Conservation (phyloP, 2,329 filamentous ascomycete species). For the Arthrobotrys sphaeroides region DNA sequence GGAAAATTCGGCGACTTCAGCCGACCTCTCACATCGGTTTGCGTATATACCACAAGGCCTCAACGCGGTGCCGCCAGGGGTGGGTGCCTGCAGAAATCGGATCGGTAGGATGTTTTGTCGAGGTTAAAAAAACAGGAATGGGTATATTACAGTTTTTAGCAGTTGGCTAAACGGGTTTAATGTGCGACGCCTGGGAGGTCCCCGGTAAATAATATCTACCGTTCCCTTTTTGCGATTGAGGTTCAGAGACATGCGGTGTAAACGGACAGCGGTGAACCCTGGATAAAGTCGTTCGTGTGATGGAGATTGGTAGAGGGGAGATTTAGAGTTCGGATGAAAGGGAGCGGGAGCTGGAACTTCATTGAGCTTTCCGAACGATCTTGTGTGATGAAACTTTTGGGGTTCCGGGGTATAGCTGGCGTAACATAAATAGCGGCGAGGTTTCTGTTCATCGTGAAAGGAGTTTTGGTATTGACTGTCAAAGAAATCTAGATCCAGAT, state of each 20-base stretch:
- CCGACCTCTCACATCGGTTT: background rate
- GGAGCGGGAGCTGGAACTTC: too few relatives aligned
- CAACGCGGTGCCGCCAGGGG: background rate
- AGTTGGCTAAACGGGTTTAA: slow-evolving; percentile 39
- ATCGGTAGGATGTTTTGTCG: too few relatives aligned
- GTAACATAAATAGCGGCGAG: too few relatives aligned
- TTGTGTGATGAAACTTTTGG: background rate
- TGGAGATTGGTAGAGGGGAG: too few relatives aligned
- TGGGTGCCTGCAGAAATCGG: too few relatives aligned
- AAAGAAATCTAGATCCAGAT: background rate
- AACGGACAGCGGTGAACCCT: background rate
- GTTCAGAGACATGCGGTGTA: too few relatives aligned
- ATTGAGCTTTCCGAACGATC: too few relatives aligned
- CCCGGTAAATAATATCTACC: background rate
- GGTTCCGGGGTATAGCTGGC: background rate
- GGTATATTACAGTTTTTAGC: too few relatives aligned
- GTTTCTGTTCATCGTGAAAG: too few relatives aligned
- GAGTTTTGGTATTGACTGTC: too few relatives aligned
- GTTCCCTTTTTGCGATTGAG: too few relatives aligned
- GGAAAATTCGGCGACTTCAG: slow-evolving; percentile 22
- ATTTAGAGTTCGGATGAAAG: slow-evolving; percentile 13
- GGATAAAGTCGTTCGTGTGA: background rate
- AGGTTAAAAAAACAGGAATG: too few relatives aligned
- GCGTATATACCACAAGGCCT: background rate
- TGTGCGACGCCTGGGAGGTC: background rate